Conservation (phyloP, 805 yeast species). For the Yamadazyma sp. region DNA sequence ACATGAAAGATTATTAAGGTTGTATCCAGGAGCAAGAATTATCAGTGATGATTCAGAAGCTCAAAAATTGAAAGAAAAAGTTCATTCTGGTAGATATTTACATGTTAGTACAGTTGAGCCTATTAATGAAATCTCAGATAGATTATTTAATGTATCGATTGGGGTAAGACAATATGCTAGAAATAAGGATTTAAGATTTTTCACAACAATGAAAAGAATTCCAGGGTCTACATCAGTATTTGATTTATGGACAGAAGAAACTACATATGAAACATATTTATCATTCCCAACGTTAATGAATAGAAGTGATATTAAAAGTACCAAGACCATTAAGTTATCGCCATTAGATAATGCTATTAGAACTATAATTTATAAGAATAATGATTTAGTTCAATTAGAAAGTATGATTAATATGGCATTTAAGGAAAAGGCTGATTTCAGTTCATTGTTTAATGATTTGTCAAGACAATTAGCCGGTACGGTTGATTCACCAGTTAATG, state of each 20-base stretch:
- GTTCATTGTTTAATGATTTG: conserved; percentile 55
- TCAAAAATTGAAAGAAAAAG: conserved; percentile 41
- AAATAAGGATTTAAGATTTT: conserved; percentile 67
- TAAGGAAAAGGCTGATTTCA: conserved; percentile 48
- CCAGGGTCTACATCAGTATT: conserved; percentile 71
- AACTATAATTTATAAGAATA: conserved; percentile 62
- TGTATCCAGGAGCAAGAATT: conserved; percentile 81
- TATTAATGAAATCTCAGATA: conserved; percentile 48
- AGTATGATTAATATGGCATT: conserved; percentile 51
- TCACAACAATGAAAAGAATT: conserved; percentile 65
- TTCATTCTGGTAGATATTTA: conserved; percentile 69
- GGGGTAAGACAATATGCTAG: conserved; percentile 74
- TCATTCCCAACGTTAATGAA: conserved; percentile 89
- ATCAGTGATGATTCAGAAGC: conserved; percentile 61
- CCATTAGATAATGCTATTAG: conserved; percentile 82
- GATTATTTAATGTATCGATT: conserved; percentile 45
- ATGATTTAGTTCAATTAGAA: conserved; percentile 69
- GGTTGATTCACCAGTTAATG: conserved; percentile 89
- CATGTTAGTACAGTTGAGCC: conserved; percentile 75
- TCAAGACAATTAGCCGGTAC: conserved; percentile 78
- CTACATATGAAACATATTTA: conserved; percentile 68
- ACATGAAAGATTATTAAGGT: conserved; percentile 66
- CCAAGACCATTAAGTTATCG: conserved; percentile 55
- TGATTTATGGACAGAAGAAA: conserved; percentile 87
- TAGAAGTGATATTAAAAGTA: conserved; percentile 63